phyloP scores from a whole-genome alignment of 1,284 basidiomycete genomes.

The Cutaneotrichosporon arboriforme region DNA sequence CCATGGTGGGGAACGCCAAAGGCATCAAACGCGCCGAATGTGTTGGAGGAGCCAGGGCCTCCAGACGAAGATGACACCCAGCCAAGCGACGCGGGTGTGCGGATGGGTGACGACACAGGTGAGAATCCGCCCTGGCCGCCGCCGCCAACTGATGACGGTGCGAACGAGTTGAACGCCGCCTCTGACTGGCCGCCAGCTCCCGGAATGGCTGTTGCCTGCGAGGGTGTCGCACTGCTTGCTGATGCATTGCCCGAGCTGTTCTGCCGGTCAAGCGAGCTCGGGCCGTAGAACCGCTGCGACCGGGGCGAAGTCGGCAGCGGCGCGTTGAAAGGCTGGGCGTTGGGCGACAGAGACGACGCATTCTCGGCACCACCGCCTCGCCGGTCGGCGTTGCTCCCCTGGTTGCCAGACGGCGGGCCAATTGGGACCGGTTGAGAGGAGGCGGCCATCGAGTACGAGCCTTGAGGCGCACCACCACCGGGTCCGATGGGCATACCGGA shows the following conservation, averaged over 20 bases:
- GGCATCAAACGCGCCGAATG: slow-evolving; percentile 18
- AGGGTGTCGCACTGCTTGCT: neutral
- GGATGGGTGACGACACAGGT: slow-evolving; percentile 37
- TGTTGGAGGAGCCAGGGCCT: slow-evolving; percentile 7
- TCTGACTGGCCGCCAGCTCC: slow-evolving; percentile 6
- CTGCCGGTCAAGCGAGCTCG: neutral
- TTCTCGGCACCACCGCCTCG: slow-evolving; percentile 8
- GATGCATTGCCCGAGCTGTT: neutral
- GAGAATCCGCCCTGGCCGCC: slow-evolving; percentile 21
- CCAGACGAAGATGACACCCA: slow-evolving; percentile 28
- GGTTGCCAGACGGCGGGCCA: slow-evolving; percentile 9
- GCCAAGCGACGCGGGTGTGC: slow-evolving; percentile 34
- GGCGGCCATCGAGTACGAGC: slow-evolving; percentile 5
- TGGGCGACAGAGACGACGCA: slow-evolving; percentile 37
- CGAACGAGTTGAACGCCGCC: slow-evolving; percentile 13
- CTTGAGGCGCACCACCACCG: neutral
- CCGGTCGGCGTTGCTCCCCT: slow-evolving; percentile 5
- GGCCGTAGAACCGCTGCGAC: slow-evolving; percentile 28
- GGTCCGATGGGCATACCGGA: slow-evolving; percentile 8
- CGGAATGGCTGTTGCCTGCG: slow-evolving; percentile 1
- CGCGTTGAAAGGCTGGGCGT: slow-evolving; percentile 41
- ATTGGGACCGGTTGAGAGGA: slow-evolving; percentile 14
- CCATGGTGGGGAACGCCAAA: slow-evolving; percentile 17
- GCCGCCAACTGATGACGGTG: slow-evolving; percentile 7
- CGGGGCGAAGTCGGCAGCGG: slow-evolving; percentile 35